These are phyloP conservation scores for Ceratobasidium sp. DNA, from an alignment of 1,284 basidiomycete species.

Conservation along the genomic window DNA sequence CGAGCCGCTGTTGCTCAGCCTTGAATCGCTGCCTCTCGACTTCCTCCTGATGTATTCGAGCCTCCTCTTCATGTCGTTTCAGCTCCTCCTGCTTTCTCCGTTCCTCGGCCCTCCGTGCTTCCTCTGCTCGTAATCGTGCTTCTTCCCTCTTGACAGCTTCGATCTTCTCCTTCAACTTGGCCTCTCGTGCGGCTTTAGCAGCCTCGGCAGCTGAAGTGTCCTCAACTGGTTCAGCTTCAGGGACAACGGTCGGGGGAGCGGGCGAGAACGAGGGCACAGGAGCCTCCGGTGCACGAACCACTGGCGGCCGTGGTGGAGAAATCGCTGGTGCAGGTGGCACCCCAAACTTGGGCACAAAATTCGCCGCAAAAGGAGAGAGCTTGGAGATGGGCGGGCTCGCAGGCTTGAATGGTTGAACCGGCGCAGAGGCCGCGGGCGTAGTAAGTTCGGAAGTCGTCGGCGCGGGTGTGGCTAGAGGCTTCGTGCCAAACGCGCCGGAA, in stretches of 20 bases:
- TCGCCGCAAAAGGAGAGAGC: slow-evolving; percentile 31
- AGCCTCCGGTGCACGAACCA: background rate
- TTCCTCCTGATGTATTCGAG: slow-evolving; percentile 12
- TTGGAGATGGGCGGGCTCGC: slow-evolving; percentile 7
- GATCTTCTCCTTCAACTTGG: slow-evolving; percentile 31
- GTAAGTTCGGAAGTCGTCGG: too few relatives aligned
- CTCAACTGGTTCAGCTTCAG: background rate
- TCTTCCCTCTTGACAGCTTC: slow-evolving; percentile 34
- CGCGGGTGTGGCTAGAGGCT: background rate
- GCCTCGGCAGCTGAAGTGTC: slow-evolving; percentile 6
- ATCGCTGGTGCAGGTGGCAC: background rate
- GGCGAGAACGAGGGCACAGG: background rate
- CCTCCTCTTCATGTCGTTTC: slow-evolving; percentile 19
- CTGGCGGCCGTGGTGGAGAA: background rate
- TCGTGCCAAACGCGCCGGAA: background rate
- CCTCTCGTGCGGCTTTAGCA: slow-evolving; percentile 37
- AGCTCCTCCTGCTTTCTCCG: background rate
- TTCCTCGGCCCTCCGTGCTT: slow-evolving; percentile 30
- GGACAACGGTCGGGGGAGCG: background rate
- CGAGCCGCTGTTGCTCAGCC: slow-evolving; percentile 18
- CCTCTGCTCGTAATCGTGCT: slow-evolving; percentile 14
- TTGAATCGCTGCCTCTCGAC: slow-evolving; percentile 14
- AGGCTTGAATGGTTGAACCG: background rate
- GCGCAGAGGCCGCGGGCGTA: background rate
- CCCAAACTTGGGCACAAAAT: slow-evolving; percentile 38